phyloP scores from a whole-genome alignment of 176 grass and related monocot genomes.

The Stipa capillata region DNA sequence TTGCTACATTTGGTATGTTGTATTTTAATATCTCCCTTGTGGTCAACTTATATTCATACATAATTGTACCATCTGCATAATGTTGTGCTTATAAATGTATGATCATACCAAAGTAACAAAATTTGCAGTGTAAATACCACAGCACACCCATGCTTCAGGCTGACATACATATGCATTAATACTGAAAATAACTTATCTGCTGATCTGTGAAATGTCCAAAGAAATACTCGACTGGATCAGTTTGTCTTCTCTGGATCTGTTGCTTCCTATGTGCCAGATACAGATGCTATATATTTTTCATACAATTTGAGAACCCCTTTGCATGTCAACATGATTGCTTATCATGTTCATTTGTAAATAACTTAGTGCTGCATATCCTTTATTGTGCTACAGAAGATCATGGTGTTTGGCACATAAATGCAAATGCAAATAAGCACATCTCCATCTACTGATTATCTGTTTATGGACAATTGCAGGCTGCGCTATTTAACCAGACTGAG shows the following conservation, averaged over 20 bases:
- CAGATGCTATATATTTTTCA: background rate
- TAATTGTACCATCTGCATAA: background rate
- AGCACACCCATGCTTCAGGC: background rate
- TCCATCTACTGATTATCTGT: constrained; percentile 4
- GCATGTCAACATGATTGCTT: background rate
- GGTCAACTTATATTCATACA: constrained; percentile 9
- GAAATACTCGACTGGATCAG: background rate
- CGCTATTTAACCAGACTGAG: constrained; percentile 98
- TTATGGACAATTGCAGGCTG: constrained; percentile 56
- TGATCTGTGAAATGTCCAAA: background rate
- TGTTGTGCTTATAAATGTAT: background rate
- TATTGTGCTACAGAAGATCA: background rate
- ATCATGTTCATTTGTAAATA: constrained; percentile 4
- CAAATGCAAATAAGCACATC: background rate
- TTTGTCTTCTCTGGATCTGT: constrained; percentile 4
- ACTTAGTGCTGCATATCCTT: background rate
- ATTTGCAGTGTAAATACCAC: background rate
- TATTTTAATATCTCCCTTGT: background rate
- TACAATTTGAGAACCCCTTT: constrained; percentile 7
- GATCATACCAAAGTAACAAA: background rate
- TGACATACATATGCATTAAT: background rate
- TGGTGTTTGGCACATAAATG: background rate
- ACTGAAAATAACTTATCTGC: background rate
- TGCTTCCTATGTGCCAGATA: background rate
- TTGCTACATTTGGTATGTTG: constrained; percentile 88